Evolutionary conservation across 148 eudicot genomes (phyloP).

Genomic region (Rhododendron vialii): DNA sequence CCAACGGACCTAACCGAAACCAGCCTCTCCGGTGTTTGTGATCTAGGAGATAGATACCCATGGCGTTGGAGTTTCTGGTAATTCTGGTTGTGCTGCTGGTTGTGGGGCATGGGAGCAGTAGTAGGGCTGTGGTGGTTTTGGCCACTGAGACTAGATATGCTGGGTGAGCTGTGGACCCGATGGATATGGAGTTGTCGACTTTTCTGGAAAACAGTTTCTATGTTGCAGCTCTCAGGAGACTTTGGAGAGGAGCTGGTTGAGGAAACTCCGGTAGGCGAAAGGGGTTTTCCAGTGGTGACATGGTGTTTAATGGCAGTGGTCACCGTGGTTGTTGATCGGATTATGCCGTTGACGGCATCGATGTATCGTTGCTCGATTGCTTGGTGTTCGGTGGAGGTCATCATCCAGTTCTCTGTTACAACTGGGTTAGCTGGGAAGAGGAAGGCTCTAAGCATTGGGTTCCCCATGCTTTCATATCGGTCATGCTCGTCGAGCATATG

Average conservation of each 20-base stretch:
- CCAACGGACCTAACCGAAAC: conserved; percentile 25
- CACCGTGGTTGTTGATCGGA: conserved; percentile 9
- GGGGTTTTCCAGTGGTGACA: background rate
- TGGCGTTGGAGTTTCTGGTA: conserved; percentile 6
- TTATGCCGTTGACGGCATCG: conserved; percentile 50
- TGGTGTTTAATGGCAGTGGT: background rate
- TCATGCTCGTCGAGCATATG: conserved; percentile 68
- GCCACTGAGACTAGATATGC: conserved; percentile 27
- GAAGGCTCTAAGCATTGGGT: conserved; percentile 53
- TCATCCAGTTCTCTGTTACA: conserved; percentile 19
- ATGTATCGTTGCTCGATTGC: conserved; percentile 47
- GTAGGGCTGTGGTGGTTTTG: background rate
- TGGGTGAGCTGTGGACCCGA: conserved; percentile 64
- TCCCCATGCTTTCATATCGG: conserved; percentile 30
- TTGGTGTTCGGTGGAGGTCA: conserved; percentile 18
- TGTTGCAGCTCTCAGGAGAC: conserved; percentile 21
- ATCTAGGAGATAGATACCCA: conserved; percentile 13
- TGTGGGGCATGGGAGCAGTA: background rate
- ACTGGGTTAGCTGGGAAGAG: conserved; percentile 49
- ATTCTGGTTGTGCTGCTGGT: conserved; percentile 15
- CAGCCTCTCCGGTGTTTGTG: conserved; percentile 18
- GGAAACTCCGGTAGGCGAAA: conserved; percentile 17
- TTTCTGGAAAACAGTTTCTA: background rate
- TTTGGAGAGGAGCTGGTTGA: conserved; percentile 53
- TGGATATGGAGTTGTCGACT: conserved; percentile 22